A percentile compares a stretch with the other conserved stretches of the same genome.
phyloP scores from a whole-genome alignment of 2,329 filamentous ascomycete genomes.

The Huntiella savannae region DNA sequence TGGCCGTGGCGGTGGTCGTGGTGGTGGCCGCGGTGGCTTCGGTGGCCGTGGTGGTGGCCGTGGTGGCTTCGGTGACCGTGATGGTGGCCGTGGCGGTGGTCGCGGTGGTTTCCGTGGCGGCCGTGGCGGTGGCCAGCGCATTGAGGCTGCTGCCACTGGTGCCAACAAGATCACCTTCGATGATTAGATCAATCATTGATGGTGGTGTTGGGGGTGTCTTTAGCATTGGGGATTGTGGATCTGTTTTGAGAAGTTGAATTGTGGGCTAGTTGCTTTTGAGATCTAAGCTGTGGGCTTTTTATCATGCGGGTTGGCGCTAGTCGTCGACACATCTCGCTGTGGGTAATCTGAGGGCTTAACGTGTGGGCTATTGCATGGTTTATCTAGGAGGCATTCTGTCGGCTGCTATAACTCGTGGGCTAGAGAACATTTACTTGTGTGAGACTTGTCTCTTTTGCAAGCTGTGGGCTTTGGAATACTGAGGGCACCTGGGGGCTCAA shows the following conservation, averaged over 20 bases:
- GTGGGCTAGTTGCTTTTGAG: background rate
- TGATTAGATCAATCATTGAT: slow-evolving; percentile 15
- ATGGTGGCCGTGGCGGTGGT: slow-evolving; percentile 33
- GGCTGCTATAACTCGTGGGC: slow-evolving; percentile 12
- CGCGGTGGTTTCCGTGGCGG: slow-evolving; percentile 28
- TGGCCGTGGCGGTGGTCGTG: slow-evolving; percentile 32
- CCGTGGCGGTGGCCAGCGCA: slow-evolving; percentile 28
- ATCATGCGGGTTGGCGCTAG: background rate
- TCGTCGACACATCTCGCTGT: background rate
- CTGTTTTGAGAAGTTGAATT: background rate
- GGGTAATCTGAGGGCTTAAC: slow-evolving; percentile 11
- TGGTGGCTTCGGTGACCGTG: slow-evolving; percentile 28
- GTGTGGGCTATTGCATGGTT: slow-evolving; percentile 10
- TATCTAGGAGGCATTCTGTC: slow-evolving; percentile 12
- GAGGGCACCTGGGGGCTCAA: slow-evolving; percentile 12
- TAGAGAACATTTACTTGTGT: slow-evolving; percentile 10
- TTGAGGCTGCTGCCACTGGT: slow-evolving; percentile 36
- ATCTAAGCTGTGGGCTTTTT: too few relatives aligned
- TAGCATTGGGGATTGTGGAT: background rate
- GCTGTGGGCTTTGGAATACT: slow-evolving; percentile 11
- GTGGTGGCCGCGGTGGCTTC: slow-evolving; percentile 21
- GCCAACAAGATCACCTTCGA: slow-evolving; percentile 55
- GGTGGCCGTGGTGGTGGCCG: slow-evolving; percentile 26
- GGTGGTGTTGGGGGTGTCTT: background rate
- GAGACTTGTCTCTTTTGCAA: background rate